Base-by-base conservation (phyloP, 2,329 filamentous ascomycete genomes). In the Daldinia sp. region DNA sequence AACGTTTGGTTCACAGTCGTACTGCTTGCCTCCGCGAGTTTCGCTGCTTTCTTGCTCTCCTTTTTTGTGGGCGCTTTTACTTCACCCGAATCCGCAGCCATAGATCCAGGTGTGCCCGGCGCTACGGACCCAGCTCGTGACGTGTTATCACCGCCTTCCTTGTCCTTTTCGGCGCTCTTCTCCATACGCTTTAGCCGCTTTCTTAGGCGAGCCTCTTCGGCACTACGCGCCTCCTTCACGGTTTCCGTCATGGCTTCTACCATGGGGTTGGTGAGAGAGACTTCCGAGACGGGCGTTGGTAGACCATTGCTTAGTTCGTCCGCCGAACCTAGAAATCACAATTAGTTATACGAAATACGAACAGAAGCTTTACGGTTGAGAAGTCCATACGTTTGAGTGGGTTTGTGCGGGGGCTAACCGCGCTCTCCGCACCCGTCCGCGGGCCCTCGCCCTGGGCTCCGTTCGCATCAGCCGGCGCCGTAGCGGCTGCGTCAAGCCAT, bases 1-100 rank as follows among this genome's bases (percentile, higher is more conserved):
- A 92, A 92, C 0, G 94, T 97, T 57, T 88, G 84, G 74, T 97
- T 97, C 23, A 94, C 93, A 66, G 90, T 91, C 19, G 89, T 87
- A 68, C 94, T 93, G 68, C 90, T 91, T 61, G 90, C 90, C 72
- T 96, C 92, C 0, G 88, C 90, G 19, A 89, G 85, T 70, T 91
- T 92, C 3, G 83, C 89, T n/a, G 88, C 86, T 76, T 90, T 92
- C 74, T 90, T 87, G 63, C 82, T 83, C 75, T 97, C 93, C 79
- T 97, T 97, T 82, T 97, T 97, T 3, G 90, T 91, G 52, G 92
- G 83, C 3, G 87, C 83, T 76, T 93, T 94, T 68, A 58, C 25
- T 9, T 75, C 74, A 23, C 86, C 83, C 1, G 81, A 75, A 55
- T 90, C 89, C 0, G 88, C 85, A 0, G 89, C 87, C 39, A 86